These are phyloP conservation scores for Xylariales sp. DNA, from an alignment of 2,329 filamentous ascomycete species.

Conservation along the genomic window DNA sequence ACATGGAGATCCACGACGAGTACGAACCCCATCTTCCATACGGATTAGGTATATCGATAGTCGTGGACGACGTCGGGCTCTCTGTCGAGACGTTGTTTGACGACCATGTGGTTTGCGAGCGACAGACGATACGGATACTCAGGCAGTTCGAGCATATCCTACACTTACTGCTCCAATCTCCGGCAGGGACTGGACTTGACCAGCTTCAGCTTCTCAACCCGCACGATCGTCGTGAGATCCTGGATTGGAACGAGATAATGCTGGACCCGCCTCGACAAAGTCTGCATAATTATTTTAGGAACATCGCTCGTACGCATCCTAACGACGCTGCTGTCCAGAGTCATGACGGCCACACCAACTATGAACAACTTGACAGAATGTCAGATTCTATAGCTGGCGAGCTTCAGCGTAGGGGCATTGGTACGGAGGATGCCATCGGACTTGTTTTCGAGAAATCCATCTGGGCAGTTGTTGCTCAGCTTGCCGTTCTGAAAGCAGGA, in stretches of 20 bases:
- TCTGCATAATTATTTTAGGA: no score
- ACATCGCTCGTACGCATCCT: no score
- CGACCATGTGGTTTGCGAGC: background rate
- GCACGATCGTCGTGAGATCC: background rate
- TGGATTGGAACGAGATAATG: background rate
- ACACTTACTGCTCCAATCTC: background rate
- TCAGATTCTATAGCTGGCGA: no score
- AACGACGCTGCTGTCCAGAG: no score
- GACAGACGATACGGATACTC: background rate
- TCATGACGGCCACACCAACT: no score
- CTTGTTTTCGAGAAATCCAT: no score
- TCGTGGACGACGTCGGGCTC: constrained; percentile 4
- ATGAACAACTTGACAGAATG: no score
- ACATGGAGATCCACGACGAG: constrained; percentile 3
- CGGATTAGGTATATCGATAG: constrained; percentile 2
- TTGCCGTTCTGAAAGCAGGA: no score
- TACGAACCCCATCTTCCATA: constrained; percentile 5
- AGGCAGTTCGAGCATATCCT: background rate
- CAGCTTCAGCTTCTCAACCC: background rate
- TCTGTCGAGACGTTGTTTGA: background rate
- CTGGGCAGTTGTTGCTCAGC: no score
- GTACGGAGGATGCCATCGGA: no score
- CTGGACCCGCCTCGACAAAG: no score
- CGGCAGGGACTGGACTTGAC: background rate
- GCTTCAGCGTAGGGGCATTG: no score